These are phyloP conservation scores for Apophysomyces ossiformis DNA, from an alignment of 371 early-diverging fungal species.

Conservation along the genomic window DNA sequence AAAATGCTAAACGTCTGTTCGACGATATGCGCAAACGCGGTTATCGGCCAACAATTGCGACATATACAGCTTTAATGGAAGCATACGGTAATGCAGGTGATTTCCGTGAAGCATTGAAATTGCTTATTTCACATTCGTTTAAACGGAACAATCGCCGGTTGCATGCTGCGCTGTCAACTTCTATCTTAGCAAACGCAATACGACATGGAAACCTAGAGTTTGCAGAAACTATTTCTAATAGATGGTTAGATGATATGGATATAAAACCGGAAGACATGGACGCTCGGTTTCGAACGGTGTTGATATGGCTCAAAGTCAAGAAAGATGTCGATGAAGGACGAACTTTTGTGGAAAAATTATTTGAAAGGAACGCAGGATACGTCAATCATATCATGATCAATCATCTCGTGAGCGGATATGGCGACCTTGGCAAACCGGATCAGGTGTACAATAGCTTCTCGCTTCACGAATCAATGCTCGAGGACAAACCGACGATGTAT, in stretches of 20 bases:
- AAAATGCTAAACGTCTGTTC: constrained; percentile 35
- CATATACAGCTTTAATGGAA: constrained; percentile 40
- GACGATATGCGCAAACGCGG: constrained; percentile 41
- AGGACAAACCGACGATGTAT: constrained; percentile 1
- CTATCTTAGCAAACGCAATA: constrained; percentile 39
- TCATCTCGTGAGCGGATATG: constrained; percentile 39
- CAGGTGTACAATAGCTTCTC: constrained; percentile 26
- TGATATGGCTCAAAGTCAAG: constrained; percentile 40
- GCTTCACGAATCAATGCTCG: constrained; percentile 15
- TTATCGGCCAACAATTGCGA: constrained; percentile 34
- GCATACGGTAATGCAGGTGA: constrained; percentile 45
- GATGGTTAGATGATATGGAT: constrained; percentile 18
- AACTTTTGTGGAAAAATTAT: constrained; percentile 30
- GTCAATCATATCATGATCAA: constrained; percentile 49
- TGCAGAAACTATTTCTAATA: constrained; percentile 20
- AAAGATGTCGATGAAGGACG: constrained; percentile 30
- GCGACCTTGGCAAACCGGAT: constrained; percentile 21
- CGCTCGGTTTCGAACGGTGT: constrained; percentile 30
- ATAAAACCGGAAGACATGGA: constrained; percentile 26
- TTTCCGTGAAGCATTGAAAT: constrained; percentile 27
- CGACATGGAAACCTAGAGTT: constrained; percentile 29
- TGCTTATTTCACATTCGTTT: constrained; percentile 19
- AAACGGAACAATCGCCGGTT: constrained; percentile 12
- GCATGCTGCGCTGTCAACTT: constrained; percentile 30
- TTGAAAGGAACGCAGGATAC: constrained; percentile 13